Conservation (phyloP, 805 yeast species). For the Alloascoidea hylecoeti region DNA sequence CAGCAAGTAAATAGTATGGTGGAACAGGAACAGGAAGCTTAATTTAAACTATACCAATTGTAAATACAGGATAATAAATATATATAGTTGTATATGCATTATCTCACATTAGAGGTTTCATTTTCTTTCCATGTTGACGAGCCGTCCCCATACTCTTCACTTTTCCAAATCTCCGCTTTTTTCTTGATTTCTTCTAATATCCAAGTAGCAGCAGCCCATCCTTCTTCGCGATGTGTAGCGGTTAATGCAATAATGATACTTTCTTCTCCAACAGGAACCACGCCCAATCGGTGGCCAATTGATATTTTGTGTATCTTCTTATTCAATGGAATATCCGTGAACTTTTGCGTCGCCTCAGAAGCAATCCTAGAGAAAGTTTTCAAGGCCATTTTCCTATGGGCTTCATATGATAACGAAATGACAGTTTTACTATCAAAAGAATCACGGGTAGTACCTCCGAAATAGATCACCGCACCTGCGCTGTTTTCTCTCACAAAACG, state of each 20-base stretch:
- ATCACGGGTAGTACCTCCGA: slow-evolving; percentile 37
- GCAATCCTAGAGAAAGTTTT: slow-evolving; percentile 22
- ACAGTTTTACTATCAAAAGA: slow-evolving; percentile 27
- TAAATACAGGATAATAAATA: no score
- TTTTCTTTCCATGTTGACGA: slow-evolving; percentile 27
- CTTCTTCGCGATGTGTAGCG: slow-evolving; percentile 30
- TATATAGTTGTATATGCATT: no score
- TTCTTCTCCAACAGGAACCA: slow-evolving; percentile 31
- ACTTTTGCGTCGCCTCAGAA: slow-evolving; percentile 15
- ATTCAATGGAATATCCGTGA: slow-evolving; percentile 10
- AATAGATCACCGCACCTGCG: slow-evolving; percentile 34
- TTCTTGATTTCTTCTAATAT: slow-evolving; percentile 29
- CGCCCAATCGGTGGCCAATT: slow-evolving; percentile 30
- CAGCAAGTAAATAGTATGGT: no score
- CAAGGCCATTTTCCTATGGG: slow-evolving; percentile 27
- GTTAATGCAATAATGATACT: slow-evolving; percentile 30
- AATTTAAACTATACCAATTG: no score
- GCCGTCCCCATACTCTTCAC: slow-evolving; percentile 29
- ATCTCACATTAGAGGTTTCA: slow-evolving; percentile 10
- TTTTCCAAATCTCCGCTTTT: slow-evolving; percentile 35
- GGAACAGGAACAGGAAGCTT: no score
- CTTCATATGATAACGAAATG: slow-evolving; percentile 26
- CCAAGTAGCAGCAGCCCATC: slow-evolving; percentile 31
- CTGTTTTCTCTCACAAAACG: slow-evolving; percentile 25
- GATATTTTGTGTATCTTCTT: slow-evolving; percentile 20